Evolutionary conservation across 441 rosid genomes (phyloP).

Genomic region (Brassica balearica): DNA sequence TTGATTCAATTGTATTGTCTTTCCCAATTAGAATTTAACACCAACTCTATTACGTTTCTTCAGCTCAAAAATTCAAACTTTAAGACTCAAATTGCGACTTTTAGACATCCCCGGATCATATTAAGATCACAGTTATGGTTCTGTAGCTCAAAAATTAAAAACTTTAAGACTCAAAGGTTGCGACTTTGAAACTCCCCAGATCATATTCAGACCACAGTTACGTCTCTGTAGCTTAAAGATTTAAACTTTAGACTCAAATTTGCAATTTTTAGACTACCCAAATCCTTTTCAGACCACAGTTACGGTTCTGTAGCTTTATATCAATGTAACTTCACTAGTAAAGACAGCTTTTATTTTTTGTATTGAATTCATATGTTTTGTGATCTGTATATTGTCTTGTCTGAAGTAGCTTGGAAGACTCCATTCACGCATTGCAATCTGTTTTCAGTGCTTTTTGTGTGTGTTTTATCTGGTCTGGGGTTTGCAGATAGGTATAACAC

Average conservation of each 20-base stretch:
- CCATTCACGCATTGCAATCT: constrained; percentile 11
- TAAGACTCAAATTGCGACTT: neutral
- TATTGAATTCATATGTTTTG: neutral
- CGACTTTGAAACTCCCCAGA: too few relatives aligned
- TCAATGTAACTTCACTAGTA: neutral
- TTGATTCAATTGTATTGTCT: neutral
- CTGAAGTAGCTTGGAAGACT: neutral
- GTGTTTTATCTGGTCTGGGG: constrained; percentile 36
- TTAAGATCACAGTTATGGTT: neutral
- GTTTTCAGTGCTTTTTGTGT: constrained; percentile 44
- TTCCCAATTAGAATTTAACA: neutral
- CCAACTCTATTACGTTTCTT: constrained; percentile 17
- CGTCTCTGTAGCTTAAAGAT: too few relatives aligned
- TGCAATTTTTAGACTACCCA: too few relatives aligned
- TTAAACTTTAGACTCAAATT: too few relatives aligned
- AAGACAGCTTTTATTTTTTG: neutral
- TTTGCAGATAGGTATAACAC: constrained; percentile 91
- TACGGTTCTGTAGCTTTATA: neutral
- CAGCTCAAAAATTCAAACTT: neutral
- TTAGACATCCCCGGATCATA: neutral
- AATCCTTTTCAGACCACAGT: constrained; percentile 10
- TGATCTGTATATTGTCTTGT: constrained; percentile 11
- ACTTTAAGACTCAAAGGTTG: too few relatives aligned
- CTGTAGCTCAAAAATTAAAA: too few relatives aligned
- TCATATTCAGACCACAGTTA: too few relatives aligned